Evolutionary conservation across 306 rosid species (phyloP).

Genomic region (Ormosia emarginata): DNA sequence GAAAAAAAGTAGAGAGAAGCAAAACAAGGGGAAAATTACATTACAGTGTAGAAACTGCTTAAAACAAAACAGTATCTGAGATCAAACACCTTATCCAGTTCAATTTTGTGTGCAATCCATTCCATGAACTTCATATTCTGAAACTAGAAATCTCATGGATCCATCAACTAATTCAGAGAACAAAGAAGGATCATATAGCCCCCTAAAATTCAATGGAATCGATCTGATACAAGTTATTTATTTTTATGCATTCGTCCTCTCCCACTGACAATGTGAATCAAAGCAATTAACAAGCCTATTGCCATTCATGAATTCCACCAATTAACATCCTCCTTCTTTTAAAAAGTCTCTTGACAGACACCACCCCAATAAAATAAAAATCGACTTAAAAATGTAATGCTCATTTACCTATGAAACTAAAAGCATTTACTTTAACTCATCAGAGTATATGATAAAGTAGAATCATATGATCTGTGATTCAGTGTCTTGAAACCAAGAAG

Average conservation of each 20-base stretch:
- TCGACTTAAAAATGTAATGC: not conserved
- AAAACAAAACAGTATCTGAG: not conserved
- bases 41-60: not conserved
- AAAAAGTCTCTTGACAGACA: not conserved
- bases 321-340: not conserved
- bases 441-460: not conserved
- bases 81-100: constrained; percentile 10
- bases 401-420: not conserved
- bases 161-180: not conserved
- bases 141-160: constrained; percentile 13
- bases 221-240: not conserved
- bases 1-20: not conserved
- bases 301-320: not conserved
- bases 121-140: not conserved
- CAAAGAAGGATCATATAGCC: not conserved
- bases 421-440: not conserved
- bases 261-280: not conserved
- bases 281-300: not conserved
- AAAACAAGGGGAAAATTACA: not conserved
- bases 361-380: not conserved
- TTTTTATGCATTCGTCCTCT: not conserved
- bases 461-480: not conserved
- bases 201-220: not conserved
- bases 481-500: not conserved
- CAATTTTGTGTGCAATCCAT: not conserved